phyloP scores from a whole-genome alignment of 257 asterid species.

The Primulina eburnea region DNA sequence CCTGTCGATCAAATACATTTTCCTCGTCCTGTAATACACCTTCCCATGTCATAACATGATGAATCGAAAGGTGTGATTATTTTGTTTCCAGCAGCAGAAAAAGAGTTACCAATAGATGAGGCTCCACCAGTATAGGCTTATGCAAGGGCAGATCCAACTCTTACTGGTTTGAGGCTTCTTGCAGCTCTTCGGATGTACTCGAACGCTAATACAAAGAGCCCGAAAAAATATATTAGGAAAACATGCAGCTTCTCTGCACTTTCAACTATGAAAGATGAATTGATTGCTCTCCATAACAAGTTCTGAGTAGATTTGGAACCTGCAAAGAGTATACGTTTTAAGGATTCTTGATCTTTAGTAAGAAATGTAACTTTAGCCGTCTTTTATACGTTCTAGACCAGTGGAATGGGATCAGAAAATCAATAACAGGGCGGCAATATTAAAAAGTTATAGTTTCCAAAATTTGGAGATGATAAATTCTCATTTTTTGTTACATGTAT shows the following conservation, averaged over 20 bases:
- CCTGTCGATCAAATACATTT: neutral
- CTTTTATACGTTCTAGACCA: neutral
- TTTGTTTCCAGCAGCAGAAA: conserved; percentile 1
- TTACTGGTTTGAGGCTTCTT: conserved; percentile 57
- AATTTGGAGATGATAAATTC: neutral
- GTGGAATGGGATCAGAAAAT: neutral
- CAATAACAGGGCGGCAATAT: neutral
- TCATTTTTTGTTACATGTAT: neutral
- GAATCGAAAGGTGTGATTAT: conserved; percentile 6
- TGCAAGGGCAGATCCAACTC: conserved; percentile 63
- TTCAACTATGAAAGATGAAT: conserved; percentile 43
- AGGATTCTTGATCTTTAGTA: neutral
- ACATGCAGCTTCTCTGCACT: conserved; percentile 48
- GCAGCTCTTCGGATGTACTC: conserved; percentile 52
- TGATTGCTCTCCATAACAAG: conserved; percentile 36
- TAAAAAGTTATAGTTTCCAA: neutral
- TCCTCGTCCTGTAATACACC: conserved; percentile 8
- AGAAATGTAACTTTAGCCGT: neutral
- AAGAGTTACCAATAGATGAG: conserved; percentile 39
- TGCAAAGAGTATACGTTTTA: conserved; percentile 25
- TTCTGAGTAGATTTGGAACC: conserved; percentile 42
- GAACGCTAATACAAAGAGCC: conserved; percentile 51
- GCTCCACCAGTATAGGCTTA: conserved; percentile 35
- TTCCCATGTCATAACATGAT: neutral
- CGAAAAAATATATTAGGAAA: conserved; percentile 47